Percentiles rank a stretch among this genome's conserved stretches.
Evolutionary conservation across 2,329 filamentous ascomycete genomes (phyloP).

Genomic region (Penicillium brevicompactum): DNA sequence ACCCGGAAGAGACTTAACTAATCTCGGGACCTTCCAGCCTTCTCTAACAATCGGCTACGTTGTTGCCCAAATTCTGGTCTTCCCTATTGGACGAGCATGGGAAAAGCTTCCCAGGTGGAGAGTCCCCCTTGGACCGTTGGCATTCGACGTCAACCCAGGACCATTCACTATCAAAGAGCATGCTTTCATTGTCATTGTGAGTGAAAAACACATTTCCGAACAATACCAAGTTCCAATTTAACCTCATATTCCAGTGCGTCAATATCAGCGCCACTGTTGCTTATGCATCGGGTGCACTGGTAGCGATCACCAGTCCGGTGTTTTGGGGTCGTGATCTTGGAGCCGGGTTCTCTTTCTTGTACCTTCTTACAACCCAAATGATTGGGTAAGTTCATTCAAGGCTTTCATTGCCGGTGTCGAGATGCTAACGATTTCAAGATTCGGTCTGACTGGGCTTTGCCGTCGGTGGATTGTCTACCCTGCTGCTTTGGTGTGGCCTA

Average conservation of each 20-base stretch:
- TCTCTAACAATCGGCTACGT: constrained; percentile 27
- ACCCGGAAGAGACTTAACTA: background rate
- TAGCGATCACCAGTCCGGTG: constrained; percentile 37
- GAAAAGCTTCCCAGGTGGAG: constrained; percentile 28
- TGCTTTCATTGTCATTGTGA: constrained; percentile 27
- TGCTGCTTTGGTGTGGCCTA: constrained; percentile 23
- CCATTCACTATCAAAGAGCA: constrained; percentile 27
- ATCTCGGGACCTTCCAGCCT: constrained; percentile 12
- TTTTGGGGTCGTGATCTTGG: constrained; percentile 39
- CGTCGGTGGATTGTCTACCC: constrained; percentile 27
- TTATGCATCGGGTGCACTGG: constrained; percentile 31
- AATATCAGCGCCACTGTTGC: constrained; percentile 32
- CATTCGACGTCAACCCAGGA: constrained; percentile 26
- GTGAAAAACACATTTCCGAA: background rate
- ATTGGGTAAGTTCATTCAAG: constrained; percentile 20
- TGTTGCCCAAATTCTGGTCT: constrained; percentile 25
- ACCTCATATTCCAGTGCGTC: constrained; percentile 21
- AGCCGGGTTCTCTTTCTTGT: constrained; percentile 36
- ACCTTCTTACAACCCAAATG: constrained; percentile 35
- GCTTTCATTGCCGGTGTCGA: background rate
- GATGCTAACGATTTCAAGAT: constrained; percentile 5
- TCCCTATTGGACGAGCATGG: constrained; percentile 23
- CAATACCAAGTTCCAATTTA: background rate
- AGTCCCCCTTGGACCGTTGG: constrained; percentile 19
- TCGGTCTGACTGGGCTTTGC: constrained; percentile 23